Base-by-base conservation (phyloP, 495 filamentous ascomycete species). In the Trichoderma asperelloides region DNA sequence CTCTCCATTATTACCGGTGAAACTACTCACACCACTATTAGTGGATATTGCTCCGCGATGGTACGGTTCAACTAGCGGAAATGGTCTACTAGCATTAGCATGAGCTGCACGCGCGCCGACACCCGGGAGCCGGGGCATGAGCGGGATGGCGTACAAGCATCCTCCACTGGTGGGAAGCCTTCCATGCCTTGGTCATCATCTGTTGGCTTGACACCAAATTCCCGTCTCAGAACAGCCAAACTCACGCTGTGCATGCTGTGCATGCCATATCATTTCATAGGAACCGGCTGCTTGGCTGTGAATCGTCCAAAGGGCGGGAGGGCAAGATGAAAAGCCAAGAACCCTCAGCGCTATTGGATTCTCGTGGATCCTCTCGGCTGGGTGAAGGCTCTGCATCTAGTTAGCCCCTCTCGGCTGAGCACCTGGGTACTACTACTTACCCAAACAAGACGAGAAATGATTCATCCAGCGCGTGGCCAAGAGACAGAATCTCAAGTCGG, bases 51-150 rank as follows among this genome's bases (percentile, higher is more conserved):
- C 47, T 51, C 9, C 47, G 9, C 18, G 5, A 47, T 37, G 33
- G 33, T 37, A 37, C 33, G 5, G 33, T 37, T 37, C 43, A 0
- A 47, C 43, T 47, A 47, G 18, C 4, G 47, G 4, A 18, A 51
- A 11, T 4, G 8, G 18, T 51, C n/a, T n/a, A 18, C n/a, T 3
- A 23, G 47, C 4, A 21, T 6, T 23, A 23, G n/a, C 18, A 23
- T 11, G 7, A 51, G 7, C 47, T 51, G 25, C 55, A 60, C 23
- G 27, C 43, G 43, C 55, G 55, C 55, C 55, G 55, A 60, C 55
- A 28, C 55, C 55, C 55, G 55, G 55, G 25, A 27, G 23, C 55
- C 55, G 55, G 55, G 55, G 55, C 30, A 60, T 21, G 55, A 60
- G 27, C 55, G 55, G 55, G 55, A 60, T 30, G 55, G 27, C 55